Evolutionary conservation across 1,284 basidiomycete genomes (phyloP).

Genomic region (Cryptococcus maquisensis): DNA sequence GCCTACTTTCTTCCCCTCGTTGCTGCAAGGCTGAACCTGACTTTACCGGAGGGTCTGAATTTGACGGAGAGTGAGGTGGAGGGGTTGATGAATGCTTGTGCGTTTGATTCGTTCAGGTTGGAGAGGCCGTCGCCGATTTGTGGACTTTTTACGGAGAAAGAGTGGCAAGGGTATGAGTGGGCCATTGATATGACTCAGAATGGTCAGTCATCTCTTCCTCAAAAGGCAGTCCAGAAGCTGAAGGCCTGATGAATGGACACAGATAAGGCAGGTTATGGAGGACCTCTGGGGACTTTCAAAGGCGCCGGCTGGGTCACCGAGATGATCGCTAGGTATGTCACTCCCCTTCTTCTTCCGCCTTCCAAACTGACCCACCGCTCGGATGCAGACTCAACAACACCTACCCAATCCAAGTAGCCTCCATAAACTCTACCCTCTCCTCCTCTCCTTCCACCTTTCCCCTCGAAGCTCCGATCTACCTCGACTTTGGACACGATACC

Average conservation of each 20-base stretch:
- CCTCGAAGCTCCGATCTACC: conserved; percentile 6
- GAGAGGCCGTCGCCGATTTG: neutral
- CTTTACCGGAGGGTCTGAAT: neutral
- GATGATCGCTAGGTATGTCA: conserved; percentile 1
- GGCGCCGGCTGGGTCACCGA: neutral
- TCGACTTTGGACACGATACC: conserved; percentile 2
- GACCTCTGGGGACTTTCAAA: neutral
- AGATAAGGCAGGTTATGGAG: conserved; percentile 2
- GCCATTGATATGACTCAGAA: conserved; percentile 3
- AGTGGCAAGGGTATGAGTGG: conserved; percentile 1
- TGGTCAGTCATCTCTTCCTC: conserved; percentile 2
- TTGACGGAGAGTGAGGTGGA: neutral
- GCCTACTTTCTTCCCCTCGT: neutral
- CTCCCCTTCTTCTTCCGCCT: neutral
- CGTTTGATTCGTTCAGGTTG: neutral
- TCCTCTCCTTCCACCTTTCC: conserved; percentile 8
- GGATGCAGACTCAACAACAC: neutral
- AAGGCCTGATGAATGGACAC: neutral
- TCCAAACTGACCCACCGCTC: neutral
- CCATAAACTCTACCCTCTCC: conserved; percentile 12
- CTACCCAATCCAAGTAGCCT: neutral
- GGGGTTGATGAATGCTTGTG: neutral
- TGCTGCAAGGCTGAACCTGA: neutral
- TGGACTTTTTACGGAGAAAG: neutral
- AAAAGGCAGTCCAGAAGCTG: too few species aligned